Conservation (phyloP, 257 asterid genomes). For the Penstemon newberryi region DNA sequence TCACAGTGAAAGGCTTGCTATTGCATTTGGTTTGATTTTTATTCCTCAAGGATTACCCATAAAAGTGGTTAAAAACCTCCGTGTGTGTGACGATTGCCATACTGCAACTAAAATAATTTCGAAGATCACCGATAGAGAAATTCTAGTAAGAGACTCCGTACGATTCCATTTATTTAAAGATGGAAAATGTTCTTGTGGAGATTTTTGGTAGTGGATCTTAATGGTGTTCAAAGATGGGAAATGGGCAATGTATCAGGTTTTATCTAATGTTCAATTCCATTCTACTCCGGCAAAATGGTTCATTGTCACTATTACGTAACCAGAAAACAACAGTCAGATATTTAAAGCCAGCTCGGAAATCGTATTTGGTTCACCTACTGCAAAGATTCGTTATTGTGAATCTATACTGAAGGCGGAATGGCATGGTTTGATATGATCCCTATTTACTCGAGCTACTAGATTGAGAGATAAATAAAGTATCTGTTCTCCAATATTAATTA, state of each 20-base stretch:
- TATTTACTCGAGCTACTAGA: background rate
- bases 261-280: background rate
- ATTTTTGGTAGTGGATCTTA: conserved; percentile 54
- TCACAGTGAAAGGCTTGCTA: conserved; percentile 76
- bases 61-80: conserved; percentile 65
- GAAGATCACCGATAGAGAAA: conserved; percentile 51
- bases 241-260: too few relatives aligned
- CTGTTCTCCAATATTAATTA: background rate
- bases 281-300: background rate
- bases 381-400: conserved; percentile 12
- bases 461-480: background rate
- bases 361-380: background rate
- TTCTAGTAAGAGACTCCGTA: conserved; percentile 60
- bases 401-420: background rate
- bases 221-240: background rate
- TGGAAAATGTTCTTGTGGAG: conserved; percentile 74
- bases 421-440: conserved; percentile 1
- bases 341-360: conserved; percentile 2
- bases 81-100: conserved; percentile 70
- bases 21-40: conserved; percentile 67
- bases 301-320: background rate
- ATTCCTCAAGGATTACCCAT: conserved; percentile 52
- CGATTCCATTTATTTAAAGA: conserved; percentile 60
- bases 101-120: conserved; percentile 61
- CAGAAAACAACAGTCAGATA: background rate